Evolutionary conservation across 2,329 filamentous ascomycete genomes (phyloP).

Genomic region (Cercospora beticola): DNA sequence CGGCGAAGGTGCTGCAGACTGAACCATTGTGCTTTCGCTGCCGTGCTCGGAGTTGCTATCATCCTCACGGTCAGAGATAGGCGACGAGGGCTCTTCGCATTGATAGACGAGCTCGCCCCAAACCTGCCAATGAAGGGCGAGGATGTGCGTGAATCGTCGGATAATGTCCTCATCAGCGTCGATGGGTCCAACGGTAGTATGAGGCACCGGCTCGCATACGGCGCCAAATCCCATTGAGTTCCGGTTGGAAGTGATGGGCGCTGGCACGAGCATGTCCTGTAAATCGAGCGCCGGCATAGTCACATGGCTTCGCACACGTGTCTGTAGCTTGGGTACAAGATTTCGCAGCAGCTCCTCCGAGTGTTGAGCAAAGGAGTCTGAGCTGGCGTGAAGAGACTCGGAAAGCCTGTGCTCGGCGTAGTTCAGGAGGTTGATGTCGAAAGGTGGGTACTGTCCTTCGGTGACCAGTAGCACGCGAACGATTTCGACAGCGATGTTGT

Average conservation of each 20-base stretch:
- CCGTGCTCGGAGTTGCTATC: slow-evolving; percentile 26
- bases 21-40: slow-evolving; percentile 24
- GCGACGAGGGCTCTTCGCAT: slow-evolving; percentile 13
- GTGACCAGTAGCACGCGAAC: slow-evolving; percentile 44
- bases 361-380: slow-evolving; percentile 32
- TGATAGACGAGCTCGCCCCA: slow-evolving; percentile 76
- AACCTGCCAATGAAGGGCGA: slow-evolving; percentile 84
- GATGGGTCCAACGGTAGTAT: slow-evolving; percentile 14
- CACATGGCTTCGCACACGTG: slow-evolving; percentile 36
- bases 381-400: slow-evolving; percentile 34
- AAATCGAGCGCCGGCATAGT: slow-evolving; percentile 45
- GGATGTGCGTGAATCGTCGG: slow-evolving; percentile 76
- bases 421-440: slow-evolving; percentile 39
- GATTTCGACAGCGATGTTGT: slow-evolving; percentile 49
- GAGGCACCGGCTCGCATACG: slow-evolving; percentile 27
- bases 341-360: slow-evolving; percentile 36
- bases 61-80: slow-evolving; percentile 20
- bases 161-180: slow-evolving; percentile 60
- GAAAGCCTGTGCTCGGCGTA: slow-evolving; percentile 39
- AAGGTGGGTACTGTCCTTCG: slow-evolving; percentile 33
- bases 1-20: slow-evolving; percentile 23
- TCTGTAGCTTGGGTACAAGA: slow-evolving; percentile 39
- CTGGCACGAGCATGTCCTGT: slow-evolving; percentile 44
- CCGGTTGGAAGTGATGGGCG: slow-evolving; percentile 14
- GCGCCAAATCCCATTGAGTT: slow-evolving; percentile 32